Evolutionary conservation across 495 filamentous ascomycete species (phyloP).

Genomic region (Xylaria flabelliformis): DNA sequence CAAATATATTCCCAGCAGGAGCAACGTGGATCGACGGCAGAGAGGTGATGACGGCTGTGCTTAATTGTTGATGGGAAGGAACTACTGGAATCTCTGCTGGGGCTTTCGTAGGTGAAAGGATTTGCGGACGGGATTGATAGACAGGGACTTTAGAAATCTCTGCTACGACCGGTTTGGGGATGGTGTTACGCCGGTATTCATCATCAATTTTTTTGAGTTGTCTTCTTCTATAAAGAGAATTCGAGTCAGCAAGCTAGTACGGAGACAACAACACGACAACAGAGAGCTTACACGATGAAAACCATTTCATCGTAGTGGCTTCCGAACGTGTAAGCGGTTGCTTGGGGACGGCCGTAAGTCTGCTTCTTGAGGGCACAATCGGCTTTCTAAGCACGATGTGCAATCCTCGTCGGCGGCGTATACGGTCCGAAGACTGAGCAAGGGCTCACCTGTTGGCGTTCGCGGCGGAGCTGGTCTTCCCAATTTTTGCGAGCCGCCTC

Average conservation of each 20-base stretch:
- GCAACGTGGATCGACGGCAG: neutral
- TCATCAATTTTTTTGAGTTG: no score
- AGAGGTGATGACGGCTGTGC: neutral
- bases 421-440: neutral
- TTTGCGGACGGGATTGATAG: neutral
- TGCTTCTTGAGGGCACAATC: neutral
- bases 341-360: neutral
- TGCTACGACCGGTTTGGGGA: neutral
- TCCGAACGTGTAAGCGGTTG: neutral
- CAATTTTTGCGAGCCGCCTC: neutral
- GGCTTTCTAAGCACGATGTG: conserved; percentile 1
- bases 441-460: neutral
- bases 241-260: neutral
- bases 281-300: neutral
- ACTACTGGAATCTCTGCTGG: neutral
- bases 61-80: neutral
- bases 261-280: neutral
- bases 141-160: neutral
- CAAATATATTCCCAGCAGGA: neutral
- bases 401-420: neutral
- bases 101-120: no score
- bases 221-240: neutral
- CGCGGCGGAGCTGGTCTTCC: neutral
- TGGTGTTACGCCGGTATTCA: neutral
- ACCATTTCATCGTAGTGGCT: neutral